Evolutionary conservation across 2,329 filamentous ascomycete genomes (phyloP).

Genomic region (Zymoseptoria pseudotritici): DNA sequence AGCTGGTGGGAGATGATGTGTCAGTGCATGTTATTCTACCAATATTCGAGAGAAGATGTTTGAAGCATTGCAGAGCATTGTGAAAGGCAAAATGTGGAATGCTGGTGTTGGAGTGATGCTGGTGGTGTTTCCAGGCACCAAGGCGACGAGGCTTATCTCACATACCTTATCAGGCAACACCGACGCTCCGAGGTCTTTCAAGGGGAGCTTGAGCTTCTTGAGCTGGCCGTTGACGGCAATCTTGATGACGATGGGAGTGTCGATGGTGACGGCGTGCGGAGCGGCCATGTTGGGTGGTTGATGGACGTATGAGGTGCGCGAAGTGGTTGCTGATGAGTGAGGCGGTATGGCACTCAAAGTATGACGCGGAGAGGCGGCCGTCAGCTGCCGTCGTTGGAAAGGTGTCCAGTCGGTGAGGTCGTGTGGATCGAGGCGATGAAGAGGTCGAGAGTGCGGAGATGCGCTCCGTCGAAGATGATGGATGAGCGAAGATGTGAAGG

Average conservation of each 20-base stretch:
- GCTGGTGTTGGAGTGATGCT: neutral
- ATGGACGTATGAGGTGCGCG: neutral
- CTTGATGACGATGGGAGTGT: conserved; percentile 79
- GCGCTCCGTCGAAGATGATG: conserved; percentile 2
- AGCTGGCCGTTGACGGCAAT: conserved; percentile 67
- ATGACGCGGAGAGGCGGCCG: neutral
- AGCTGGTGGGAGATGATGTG: conserved; percentile 46
- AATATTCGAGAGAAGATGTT: neutral
- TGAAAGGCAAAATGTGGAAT: neutral
- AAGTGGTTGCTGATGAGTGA: neutral
- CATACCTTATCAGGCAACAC: conserved; percentile 78
- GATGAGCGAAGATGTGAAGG: neutral
- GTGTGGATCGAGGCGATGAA: neutral
- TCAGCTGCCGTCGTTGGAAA: neutral
- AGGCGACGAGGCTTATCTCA: conserved; percentile 21
- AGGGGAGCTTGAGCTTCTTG: conserved; percentile 79
- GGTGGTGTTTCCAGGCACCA: conserved; percentile 1
- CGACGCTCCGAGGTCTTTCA: conserved; percentile 70
- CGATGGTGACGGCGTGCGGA: conserved; percentile 46
- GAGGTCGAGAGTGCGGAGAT: conserved; percentile 2
- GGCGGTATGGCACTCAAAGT: neutral
- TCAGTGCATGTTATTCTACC: neutral
- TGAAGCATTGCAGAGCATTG: neutral
- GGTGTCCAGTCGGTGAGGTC: neutral
- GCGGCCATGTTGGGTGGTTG: conserved; percentile 31